phyloP scores from a whole-genome alignment of 345 rosid species.

The Lagerstroemia speciosa region DNA sequence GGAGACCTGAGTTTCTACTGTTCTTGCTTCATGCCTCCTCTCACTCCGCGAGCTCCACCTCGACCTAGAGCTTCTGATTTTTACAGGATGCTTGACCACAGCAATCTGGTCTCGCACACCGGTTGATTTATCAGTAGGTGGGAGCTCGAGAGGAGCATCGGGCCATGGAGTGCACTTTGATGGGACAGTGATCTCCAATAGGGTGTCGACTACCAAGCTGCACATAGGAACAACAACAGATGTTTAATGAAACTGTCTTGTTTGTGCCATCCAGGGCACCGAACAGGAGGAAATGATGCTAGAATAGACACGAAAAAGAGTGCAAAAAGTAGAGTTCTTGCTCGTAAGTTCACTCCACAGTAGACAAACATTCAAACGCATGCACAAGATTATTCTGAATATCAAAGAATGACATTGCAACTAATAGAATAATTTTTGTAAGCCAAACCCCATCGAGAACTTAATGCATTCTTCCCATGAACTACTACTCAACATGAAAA shows the following conservation, averaged over 20 bases:
- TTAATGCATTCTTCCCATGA: no score
- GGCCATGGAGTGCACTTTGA: conserved; percentile 94
- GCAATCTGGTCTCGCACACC: conserved; percentile 30
- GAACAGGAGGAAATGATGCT: neutral
- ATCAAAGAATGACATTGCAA: no score
- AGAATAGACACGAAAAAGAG: neutral
- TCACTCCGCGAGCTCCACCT: conserved; percentile 54
- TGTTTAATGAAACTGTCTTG: neutral
- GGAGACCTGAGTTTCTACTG: conserved; percentile 33
- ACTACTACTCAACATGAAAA: no score
- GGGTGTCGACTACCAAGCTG: conserved; percentile 94
- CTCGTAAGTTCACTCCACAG: neutral
- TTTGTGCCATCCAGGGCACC: neutral
- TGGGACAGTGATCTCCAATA: conserved; percentile 73
- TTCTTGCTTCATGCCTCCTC: conserved; percentile 64
- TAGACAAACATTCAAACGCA: neutral
- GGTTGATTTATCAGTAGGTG: conserved; percentile 28
- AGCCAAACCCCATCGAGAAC: no score
- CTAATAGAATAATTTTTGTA: no score
- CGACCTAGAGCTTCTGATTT: conserved; percentile 44
- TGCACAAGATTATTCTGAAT: neutral
- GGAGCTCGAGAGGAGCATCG: conserved; percentile 85
- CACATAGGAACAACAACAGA: neutral
- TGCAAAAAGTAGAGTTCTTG: neutral
- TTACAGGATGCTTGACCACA: conserved; percentile 41